Evolutionary conservation across 2,329 filamentous ascomycete genomes (phyloP).

Genomic region (Niveomyces coronatus): DNA sequence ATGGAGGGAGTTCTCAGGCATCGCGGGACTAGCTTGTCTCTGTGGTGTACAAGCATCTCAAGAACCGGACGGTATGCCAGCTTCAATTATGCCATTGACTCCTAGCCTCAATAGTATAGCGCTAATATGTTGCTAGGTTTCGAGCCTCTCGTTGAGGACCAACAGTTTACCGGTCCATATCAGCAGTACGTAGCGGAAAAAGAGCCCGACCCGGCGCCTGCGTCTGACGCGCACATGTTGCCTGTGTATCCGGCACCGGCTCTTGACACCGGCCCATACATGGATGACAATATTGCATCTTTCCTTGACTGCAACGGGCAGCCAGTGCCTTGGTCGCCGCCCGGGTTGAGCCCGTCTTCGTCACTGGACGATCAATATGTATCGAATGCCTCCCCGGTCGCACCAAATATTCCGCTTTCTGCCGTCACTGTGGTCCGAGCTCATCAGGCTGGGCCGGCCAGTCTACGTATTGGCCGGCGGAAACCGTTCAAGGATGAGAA

Average conservation of each 20-base stretch:
- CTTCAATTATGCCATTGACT: neutral
- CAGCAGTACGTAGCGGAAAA: slow-evolving; percentile 8
- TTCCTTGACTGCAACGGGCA: slow-evolving; percentile 1
- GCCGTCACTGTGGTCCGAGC: neutral
- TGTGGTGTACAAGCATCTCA: neutral
- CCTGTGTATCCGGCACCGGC: neutral
- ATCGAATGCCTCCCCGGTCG: neutral
- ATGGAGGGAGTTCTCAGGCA: slow-evolving; percentile 1
- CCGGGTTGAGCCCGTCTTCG: neutral
- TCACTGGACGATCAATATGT: neutral
- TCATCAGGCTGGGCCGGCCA: neutral
- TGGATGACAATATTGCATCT: slow-evolving; percentile 1
- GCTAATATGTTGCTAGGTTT: slow-evolving; percentile 1
- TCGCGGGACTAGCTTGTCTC: neutral
- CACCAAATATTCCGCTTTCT: neutral
- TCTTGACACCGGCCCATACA: slow-evolving; percentile 2
- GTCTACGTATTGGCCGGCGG: slow-evolving; percentile 22
- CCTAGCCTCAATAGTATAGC: too few relatives aligned
- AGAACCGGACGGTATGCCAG: slow-evolving; percentile 3
- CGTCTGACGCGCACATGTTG: slow-evolving; percentile 1
- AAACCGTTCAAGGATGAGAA: slow-evolving; percentile 45
- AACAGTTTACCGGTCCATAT: neutral
- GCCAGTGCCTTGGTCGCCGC: neutral
- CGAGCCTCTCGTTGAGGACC: slow-evolving; percentile 1
- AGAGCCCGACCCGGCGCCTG: neutral